These are phyloP conservation scores for Pythium biforme DNA, from an alignment of 352 stramenopile genomes.

Conservation along the genomic window DNA sequence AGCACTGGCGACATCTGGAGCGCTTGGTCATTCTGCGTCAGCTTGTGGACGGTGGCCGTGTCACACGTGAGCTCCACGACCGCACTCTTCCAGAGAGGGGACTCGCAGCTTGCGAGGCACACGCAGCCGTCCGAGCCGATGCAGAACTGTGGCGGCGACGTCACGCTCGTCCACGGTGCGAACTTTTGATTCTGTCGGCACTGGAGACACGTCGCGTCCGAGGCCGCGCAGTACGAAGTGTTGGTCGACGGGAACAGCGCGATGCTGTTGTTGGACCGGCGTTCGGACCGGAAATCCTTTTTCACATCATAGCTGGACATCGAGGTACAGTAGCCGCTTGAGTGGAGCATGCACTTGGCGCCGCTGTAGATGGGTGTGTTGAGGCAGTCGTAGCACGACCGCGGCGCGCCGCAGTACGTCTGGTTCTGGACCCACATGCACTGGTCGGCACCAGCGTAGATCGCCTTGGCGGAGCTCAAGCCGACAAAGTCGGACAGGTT, in stretches of 20 bases:
- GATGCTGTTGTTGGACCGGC: constrained; percentile 22
- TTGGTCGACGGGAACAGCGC: constrained; percentile 52
- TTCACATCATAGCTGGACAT: constrained; percentile 40
- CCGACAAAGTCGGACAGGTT: constrained; percentile 19
- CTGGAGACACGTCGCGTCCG: constrained; percentile 33
- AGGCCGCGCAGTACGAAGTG: constrained; percentile 50
- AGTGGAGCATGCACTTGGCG: constrained; percentile 48
- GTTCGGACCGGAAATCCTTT: constrained; percentile 42
- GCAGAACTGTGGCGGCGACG: constrained; percentile 38
- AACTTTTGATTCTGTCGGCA: constrained; percentile 21
- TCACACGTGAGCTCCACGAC: constrained; percentile 46
- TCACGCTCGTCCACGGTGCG: constrained; percentile 29
- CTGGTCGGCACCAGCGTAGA: constrained; percentile 36
- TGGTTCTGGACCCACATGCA: constrained; percentile 71
- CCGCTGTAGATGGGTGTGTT: constrained; percentile 23
- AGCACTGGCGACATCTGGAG: constrained; percentile 6
- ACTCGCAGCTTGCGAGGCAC: constrained; percentile 58
- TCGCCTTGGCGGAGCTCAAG: constrained; percentile 25
- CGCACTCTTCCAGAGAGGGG: constrained; percentile 33
- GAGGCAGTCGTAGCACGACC: constrained; percentile 61
- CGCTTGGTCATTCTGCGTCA: not conserved
- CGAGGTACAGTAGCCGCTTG: constrained; percentile 53
- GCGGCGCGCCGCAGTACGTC: constrained; percentile 40
- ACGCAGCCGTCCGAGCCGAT: constrained; percentile 43
- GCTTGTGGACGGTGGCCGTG: constrained; percentile 11